phyloP scores from a whole-genome alignment of 352 stramenopile genomes.

The Pilasporangium apinafurcum region DNA sequence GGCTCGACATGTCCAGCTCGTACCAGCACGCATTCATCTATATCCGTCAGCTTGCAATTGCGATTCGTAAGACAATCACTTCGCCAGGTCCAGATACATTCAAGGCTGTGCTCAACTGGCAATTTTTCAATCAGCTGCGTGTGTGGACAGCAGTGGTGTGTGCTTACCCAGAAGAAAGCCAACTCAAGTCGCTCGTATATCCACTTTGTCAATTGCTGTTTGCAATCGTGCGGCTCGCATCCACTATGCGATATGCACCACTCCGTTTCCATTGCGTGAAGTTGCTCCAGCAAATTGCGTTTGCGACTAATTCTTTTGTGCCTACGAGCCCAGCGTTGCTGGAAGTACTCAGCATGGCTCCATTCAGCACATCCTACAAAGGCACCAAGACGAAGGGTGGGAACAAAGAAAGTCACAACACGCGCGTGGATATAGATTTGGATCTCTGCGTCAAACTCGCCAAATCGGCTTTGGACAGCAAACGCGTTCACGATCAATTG shows the following conservation, averaged over 20 bases:
- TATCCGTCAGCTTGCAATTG: conserved; percentile 97
- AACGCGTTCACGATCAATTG: conserved; percentile 86
- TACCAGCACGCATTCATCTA: conserved; percentile 99
- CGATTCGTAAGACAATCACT: conserved; percentile 94
- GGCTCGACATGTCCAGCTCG: conserved; percentile 92
- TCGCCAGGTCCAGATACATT: conserved; percentile 90
- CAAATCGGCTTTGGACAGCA: conserved; percentile 85
- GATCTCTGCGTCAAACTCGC: conserved; percentile 88
- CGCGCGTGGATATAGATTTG: conserved; percentile 53
- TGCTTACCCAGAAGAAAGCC: conserved; percentile 73
- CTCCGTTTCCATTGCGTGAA: conserved; percentile 96
- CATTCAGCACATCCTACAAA: conserved; percentile 86
- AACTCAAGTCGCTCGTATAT: conserved; percentile 93
- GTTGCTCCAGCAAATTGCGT: conserved; percentile 94
- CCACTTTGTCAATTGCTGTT: conserved; percentile 90
- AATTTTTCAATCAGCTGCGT: conserved; percentile 97
- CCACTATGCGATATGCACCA: conserved; percentile 81
- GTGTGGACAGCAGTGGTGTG: conserved; percentile 95
- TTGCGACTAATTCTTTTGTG: conserved; percentile 93
- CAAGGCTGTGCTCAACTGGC: conserved; percentile 93
- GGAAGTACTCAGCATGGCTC: conserved; percentile 90
- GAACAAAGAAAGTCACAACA: conserved; percentile 24
- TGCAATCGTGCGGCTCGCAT: conserved; percentile 68
- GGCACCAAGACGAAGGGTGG: conserved; percentile 29
- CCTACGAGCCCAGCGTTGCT: conserved; percentile 92